These are phyloP conservation scores for Rhipidocladum racemiflorum DNA, from an alignment of 176 grass and related monocot species.

Conservation along the genomic window DNA sequence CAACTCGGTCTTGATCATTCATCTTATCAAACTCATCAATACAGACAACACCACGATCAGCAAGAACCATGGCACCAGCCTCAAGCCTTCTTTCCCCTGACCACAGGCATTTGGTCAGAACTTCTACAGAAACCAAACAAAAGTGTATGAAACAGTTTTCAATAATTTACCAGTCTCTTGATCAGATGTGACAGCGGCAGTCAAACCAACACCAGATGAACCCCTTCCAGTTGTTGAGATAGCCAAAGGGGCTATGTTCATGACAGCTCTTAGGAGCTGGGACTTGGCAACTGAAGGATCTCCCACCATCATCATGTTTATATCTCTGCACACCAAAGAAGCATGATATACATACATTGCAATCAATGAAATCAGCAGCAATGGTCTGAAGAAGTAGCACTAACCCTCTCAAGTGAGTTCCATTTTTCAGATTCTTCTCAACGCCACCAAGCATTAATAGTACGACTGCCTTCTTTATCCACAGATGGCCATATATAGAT, in stretches of 20 bases:
- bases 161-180: slow-evolving; percentile 82
- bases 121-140: background rate
- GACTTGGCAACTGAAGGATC: slow-evolving; percentile 99
- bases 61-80: slow-evolving; percentile 99
- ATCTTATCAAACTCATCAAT: slow-evolving; percentile 99
- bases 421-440: slow-evolving; percentile 97
- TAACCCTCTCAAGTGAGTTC: slow-evolving; percentile 99
- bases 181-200: slow-evolving; percentile 91
- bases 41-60: slow-evolving; percentile 89
- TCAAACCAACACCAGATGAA: slow-evolving; percentile 97
- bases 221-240: slow-evolving; percentile 95
- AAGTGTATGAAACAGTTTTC: background rate
- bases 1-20: slow-evolving; percentile 95
- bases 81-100: slow-evolving; percentile 97
- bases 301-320: slow-evolving; percentile 99
- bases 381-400: slow-evolving; percentile 13
- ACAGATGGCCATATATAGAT: slow-evolving; percentile 89
- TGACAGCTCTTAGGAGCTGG: slow-evolving; percentile 88
- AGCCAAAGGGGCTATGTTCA: slow-evolving; percentile 92
- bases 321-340: slow-evolving; percentile 60
- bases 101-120: slow-evolving; percentile 6
- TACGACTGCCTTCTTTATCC: slow-evolving; percentile 95
- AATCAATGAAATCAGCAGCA: slow-evolving; percentile 5
- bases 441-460: slow-evolving; percentile 96
- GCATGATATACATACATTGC: background rate